Evolutionary conservation across 805 yeast species (phyloP).

Genomic region (Metschnikowia anglica): DNA sequence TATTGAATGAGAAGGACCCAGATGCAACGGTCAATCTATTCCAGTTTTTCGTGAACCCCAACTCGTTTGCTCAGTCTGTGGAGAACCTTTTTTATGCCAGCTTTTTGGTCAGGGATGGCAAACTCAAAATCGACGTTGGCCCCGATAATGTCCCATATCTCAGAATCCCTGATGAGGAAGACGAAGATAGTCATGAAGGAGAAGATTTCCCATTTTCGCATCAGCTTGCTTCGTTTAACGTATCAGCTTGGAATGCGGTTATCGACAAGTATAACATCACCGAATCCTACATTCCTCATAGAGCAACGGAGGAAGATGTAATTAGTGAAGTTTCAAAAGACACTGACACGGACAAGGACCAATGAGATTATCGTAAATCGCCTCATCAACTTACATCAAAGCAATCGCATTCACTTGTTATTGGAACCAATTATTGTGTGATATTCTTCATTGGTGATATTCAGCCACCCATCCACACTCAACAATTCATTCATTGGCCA

Average conservation of each 20-base stretch:
- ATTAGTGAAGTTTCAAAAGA: neutral
- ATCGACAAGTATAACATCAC: constrained; percentile 55
- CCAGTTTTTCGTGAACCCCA: constrained; percentile 69
- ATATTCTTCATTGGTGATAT: constrained; percentile 14
- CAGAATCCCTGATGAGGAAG: constrained; percentile 22
- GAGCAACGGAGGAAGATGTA: constrained; percentile 25
- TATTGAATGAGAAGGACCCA: constrained; percentile 30
- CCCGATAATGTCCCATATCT: constrained; percentile 50
- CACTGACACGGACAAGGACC: neutral
- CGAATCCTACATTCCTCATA: constrained; percentile 50
- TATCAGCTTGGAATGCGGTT: constrained; percentile 60
- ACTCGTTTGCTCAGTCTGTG: constrained; percentile 71
- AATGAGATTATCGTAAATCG: too few relatives aligned
- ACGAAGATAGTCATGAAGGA: constrained; percentile 18
- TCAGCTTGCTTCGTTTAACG: constrained; percentile 70
- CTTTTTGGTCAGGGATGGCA: constrained; percentile 75
- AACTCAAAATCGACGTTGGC: constrained; percentile 49
- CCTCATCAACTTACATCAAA: too few relatives aligned
- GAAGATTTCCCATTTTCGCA: constrained; percentile 37
- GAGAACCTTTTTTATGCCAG: constrained; percentile 84
- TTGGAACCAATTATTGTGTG: constrained; percentile 4
- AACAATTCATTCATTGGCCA: constrained; percentile 73
- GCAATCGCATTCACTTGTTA: too few relatives aligned
- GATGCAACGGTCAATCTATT: constrained; percentile 53
- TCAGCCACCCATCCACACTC: constrained; percentile 52